A percentile compares a stretch with the other conserved stretches of the same genome.
Conservation (phyloP, 768 basidiomycete species). For the Mycena indigotica region DNA sequence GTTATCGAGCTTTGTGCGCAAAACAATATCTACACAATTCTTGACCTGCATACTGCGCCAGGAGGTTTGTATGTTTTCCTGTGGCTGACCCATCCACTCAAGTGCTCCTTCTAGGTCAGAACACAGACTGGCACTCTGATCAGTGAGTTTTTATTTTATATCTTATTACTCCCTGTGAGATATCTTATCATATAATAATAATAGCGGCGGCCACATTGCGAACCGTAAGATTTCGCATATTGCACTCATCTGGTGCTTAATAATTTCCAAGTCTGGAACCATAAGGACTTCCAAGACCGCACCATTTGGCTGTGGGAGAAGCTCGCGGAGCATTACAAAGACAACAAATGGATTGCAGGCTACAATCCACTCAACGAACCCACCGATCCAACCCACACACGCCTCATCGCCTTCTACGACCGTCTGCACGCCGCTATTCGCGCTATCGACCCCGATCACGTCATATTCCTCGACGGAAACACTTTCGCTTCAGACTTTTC, state of each 20-base stretch:
- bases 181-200: not conserved
- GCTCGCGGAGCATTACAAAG: conserved; percentile 73
- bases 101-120: conserved; percentile 44
- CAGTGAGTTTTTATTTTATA: conserved; percentile 31
- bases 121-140: conserved; percentile 81
- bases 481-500: conserved; percentile 82
- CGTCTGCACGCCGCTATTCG: conserved; percentile 72
- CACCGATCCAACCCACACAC: conserved; percentile 66
- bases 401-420: conserved; percentile 69
- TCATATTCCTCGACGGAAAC: conserved; percentile 82
- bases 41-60: conserved; percentile 79
- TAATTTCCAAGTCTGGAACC: conserved; percentile 61
- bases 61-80: conserved; percentile 39
- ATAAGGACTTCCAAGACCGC: conserved; percentile 86
- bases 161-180: too few species aligned
- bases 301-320: conserved; percentile 76
- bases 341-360: conserved; percentile 81
- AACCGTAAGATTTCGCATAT: conserved; percentile 43
- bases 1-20: conserved; percentile 74
- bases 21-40: conserved; percentile 77
- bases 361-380: conserved; percentile 88
- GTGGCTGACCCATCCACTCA: not conserved
- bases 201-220: conserved; percentile 61
- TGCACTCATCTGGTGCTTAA: not conserved
- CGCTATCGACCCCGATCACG: conserved; percentile 66